Evolutionary conservation across 805 yeast genomes (phyloP).

Genomic region (Candida montana): DNA sequence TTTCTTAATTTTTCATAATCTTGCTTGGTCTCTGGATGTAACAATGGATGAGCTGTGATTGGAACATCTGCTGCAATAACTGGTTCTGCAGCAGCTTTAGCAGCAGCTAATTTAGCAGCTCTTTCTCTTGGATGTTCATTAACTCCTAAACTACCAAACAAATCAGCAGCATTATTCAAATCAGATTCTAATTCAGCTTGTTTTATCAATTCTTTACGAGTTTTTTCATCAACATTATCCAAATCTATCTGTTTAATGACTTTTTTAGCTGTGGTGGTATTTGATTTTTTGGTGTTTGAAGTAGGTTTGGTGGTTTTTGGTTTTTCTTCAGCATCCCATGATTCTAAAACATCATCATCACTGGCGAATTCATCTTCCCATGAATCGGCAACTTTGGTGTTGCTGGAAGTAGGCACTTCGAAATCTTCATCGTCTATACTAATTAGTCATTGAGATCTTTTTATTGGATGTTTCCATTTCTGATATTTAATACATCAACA

Average conservation of each 20-base stretch:
- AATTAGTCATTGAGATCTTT: no score
- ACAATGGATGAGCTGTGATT: conserved; percentile 69
- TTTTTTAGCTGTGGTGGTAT: conserved; percentile 24
- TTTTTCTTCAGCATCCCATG: conserved; percentile 89
- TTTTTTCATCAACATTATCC: conserved; percentile 64
- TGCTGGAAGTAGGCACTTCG: conserved; percentile 54
- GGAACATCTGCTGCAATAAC: conserved; percentile 56
- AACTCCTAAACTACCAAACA: conserved; percentile 69
- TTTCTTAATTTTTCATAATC: conserved; percentile 78
- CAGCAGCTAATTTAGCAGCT: conserved; percentile 31
- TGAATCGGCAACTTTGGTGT: conserved; percentile 52
- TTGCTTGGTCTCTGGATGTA: conserved; percentile 72
- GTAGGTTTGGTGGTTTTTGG: conserved; percentile 28
- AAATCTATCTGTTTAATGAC: conserved; percentile 37
- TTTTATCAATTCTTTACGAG: conserved; percentile 69
- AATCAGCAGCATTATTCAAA: conserved; percentile 86
- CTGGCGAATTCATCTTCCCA: conserved; percentile 76
- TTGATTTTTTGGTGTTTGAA: conserved; percentile 23
- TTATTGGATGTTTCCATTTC: no score
- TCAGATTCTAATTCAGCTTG: conserved; percentile 83
- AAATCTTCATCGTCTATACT: conserved; percentile 80
- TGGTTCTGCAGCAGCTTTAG: conserved; percentile 27
- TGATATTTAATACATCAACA: not conserved
- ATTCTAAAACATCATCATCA: conserved; percentile 73
- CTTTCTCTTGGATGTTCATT: conserved; percentile 42